Percentiles rank a stretch among this genome's conserved stretches.
phyloP scores from a whole-genome alignment of 1,284 basidiomycete genomes.

The Jaminaea rosea region DNA sequence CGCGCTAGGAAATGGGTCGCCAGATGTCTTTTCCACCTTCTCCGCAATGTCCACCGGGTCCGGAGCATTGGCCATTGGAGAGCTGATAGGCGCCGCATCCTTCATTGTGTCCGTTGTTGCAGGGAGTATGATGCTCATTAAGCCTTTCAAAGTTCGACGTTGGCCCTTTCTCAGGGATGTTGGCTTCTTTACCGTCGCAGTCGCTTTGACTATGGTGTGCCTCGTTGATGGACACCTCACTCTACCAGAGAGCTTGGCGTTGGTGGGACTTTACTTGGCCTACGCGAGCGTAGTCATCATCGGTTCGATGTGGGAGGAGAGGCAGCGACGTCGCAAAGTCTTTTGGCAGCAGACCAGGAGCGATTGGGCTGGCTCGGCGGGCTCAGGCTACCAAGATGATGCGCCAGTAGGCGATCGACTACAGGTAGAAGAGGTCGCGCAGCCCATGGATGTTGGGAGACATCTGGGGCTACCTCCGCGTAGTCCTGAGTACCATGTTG shows the following conservation, averaged over 20 bases:
- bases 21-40: slow-evolving; percentile 71
- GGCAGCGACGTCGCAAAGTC: slow-evolving; percentile 16
- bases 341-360: neutral
- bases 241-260: slow-evolving; percentile 62
- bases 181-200: slow-evolving; percentile 78
- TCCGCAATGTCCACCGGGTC: slow-evolving; percentile 78
- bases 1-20: slow-evolving; percentile 49
- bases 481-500: slow-evolving; percentile 16
- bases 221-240: slow-evolving; percentile 69
- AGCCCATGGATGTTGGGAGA: too few relatives aligned
- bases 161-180: slow-evolving; percentile 83
- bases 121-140: slow-evolving; percentile 90
- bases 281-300: slow-evolving; percentile 72
- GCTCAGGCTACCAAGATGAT: neutral
- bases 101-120: slow-evolving; percentile 91
- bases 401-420: too few relatives aligned
- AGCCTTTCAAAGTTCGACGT: slow-evolving; percentile 74
- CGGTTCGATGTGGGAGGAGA: slow-evolving; percentile 62
- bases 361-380: slow-evolving; percentile 6
- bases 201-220: slow-evolving; percentile 64
- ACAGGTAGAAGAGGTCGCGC: too few relatives aligned
- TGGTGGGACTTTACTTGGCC: slow-evolving; percentile 66
- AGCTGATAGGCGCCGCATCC: slow-evolving; percentile 84
- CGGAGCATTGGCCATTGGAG: slow-evolving; percentile 82
- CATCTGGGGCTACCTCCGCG: too few relatives aligned